A percentile compares a stretch with the other conserved stretches of the same genome.
phyloP scores from a whole-genome alignment of 108 stramenopile genomes.

The Fragilaria crotonensis region DNA sequence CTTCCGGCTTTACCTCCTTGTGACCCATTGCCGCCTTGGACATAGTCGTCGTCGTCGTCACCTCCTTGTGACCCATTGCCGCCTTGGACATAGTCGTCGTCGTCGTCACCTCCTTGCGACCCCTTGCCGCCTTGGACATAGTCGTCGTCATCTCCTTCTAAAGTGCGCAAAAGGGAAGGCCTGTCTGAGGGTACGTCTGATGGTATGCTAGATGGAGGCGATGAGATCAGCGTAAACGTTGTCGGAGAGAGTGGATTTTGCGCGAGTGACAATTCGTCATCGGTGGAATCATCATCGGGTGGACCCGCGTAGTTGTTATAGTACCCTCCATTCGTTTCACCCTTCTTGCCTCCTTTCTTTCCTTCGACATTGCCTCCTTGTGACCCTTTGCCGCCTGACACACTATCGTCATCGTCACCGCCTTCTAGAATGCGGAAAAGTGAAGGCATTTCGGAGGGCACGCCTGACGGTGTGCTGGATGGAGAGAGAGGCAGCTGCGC shows the following conservation, averaged over 20 bases:
- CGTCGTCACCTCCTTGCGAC: not conserved
- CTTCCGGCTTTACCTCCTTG: not conserved
- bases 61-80: not conserved
- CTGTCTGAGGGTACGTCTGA: not conserved
- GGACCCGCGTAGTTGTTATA: too few relatives aligned
- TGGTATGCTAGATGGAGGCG: not conserved
- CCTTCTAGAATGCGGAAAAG: too few relatives aligned
- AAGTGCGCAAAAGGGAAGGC: too few relatives aligned
- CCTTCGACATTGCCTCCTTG: too few relatives aligned
- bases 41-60: not conserved
- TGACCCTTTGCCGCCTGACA: too few relatives aligned
- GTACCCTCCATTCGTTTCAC: too few relatives aligned
- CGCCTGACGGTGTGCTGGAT: too few relatives aligned
- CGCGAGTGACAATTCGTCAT: not conserved
- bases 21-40: not conserved
- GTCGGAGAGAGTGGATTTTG: not conserved
- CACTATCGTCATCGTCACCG: too few relatives aligned
- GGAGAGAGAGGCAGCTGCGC: not conserved
- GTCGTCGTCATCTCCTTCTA: too few relatives aligned
- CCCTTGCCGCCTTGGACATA: not conserved
- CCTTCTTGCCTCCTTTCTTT: too few relatives aligned
- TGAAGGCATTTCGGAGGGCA: too few relatives aligned
- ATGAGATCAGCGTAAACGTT: not conserved
- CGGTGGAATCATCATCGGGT: not conserved
- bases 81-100: not conserved